A percentile compares a stretch with the other conserved stretches of the same genome.
Evolutionary conservation across 805 yeast species (phyloP).

Genomic region (Vanderwaltozyma verrucispora): DNA sequence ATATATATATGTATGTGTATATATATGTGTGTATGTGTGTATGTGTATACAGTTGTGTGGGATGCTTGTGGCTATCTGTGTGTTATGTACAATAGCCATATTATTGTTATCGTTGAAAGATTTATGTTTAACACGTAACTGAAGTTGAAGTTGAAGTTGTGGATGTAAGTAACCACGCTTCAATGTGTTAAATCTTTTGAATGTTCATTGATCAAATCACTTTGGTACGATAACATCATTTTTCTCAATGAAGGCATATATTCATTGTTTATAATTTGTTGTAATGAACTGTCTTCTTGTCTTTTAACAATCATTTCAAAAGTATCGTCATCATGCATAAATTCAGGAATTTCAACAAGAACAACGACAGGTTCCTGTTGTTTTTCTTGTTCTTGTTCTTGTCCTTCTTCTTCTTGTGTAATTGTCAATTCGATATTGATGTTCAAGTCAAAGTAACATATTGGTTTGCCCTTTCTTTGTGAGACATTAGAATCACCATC

Average conservation of each 20-base stretch:
- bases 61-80: no score
- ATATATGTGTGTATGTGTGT: no score
- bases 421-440: constrained; percentile 39
- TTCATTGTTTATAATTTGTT: constrained; percentile 34
- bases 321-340: constrained; percentile 67
- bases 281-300: constrained; percentile 28
- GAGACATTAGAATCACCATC: constrained; percentile 75
- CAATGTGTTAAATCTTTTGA: constrained; percentile 51
- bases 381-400: no score
- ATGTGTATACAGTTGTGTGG: no score
- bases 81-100: no score
- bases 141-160: no score
- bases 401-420: constrained; percentile 5
- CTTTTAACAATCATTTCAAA: no score
- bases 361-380: constrained; percentile 31
- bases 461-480: constrained; percentile 73
- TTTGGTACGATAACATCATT: constrained; percentile 49
- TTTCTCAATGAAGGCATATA: constrained; percentile 43
- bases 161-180: no score
- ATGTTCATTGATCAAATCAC: constrained; percentile 50
- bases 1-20: no score
- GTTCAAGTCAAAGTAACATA: constrained; percentile 61
- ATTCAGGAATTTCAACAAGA: constrained; percentile 47
- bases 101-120: no score
- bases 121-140: no score